phyloP scores from a whole-genome alignment of 148 eudicot species.

The Linanthus parryae region DNA sequence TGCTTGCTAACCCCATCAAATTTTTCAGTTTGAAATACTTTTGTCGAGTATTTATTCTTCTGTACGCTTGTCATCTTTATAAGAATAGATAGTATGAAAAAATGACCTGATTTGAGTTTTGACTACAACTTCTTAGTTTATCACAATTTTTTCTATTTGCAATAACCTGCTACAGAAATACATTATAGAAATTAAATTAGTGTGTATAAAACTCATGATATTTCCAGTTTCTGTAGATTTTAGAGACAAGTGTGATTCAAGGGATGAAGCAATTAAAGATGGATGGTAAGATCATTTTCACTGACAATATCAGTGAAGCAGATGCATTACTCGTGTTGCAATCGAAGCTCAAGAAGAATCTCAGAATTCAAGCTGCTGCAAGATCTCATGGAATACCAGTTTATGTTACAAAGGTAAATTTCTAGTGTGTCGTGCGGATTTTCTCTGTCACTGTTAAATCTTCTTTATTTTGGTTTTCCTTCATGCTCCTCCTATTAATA shows the following conservation, averaged over 20 bases:
- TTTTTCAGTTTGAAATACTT: too few relatives aligned
- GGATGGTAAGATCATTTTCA: conserved; percentile 52
- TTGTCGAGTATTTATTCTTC: too few relatives aligned
- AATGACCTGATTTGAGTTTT: too few relatives aligned
- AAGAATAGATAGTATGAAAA: too few relatives aligned
- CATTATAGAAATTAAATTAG: too few relatives aligned
- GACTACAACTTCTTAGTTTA: too few relatives aligned
- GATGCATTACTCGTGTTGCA: conserved; percentile 78
- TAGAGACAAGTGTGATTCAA: conserved; percentile 69
- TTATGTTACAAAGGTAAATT: conserved; percentile 66
- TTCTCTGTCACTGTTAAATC: background rate
- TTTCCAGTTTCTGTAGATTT: too few relatives aligned
- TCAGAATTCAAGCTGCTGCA: conserved; percentile 80
- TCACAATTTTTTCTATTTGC: too few relatives aligned
- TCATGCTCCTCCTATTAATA: conserved; percentile 2
- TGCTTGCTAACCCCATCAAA: too few relatives aligned
- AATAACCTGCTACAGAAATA: too few relatives aligned
- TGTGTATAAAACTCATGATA: too few relatives aligned
- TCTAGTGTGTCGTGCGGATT: background rate
- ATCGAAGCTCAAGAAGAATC: conserved; percentile 84
- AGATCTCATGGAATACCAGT: conserved; percentile 66
- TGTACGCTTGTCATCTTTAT: too few relatives aligned
- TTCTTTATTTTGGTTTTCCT: background rate
- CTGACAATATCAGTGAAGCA: conserved; percentile 88
- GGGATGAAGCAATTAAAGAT: conserved; percentile 68